Percentiles rank a stretch among this genome's conserved stretches.
These are phyloP conservation scores for Murraya koenigii DNA, from an alignment of 345 rosid species.

Conservation along the genomic window DNA sequence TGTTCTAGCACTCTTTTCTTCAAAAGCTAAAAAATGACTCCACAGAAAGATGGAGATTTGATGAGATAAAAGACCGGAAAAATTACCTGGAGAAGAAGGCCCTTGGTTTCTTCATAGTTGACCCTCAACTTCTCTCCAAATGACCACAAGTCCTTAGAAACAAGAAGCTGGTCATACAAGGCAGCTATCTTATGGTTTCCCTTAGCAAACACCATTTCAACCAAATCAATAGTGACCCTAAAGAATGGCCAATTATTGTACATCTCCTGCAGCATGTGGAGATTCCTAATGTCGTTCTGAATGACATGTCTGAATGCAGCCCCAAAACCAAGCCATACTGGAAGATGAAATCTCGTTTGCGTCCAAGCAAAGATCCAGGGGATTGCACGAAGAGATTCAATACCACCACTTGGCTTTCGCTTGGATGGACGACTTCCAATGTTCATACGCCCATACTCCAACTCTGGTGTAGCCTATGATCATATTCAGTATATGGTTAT, in stretches of 20 bases:
- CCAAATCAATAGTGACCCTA: slow-evolving; percentile 88
- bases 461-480: slow-evolving; percentile 93
- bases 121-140: slow-evolving; percentile 72
- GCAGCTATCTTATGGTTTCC: slow-evolving; percentile 95
- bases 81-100: slow-evolving; percentile 80
- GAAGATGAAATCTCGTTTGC: slow-evolving; percentile 96
- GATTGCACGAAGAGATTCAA: slow-evolving; percentile 94
- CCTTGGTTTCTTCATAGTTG: slow-evolving; percentile 80
- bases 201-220: slow-evolving; percentile 99
- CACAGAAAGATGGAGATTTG: neutral
- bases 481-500: slow-evolving; percentile 12
- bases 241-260: slow-evolving; percentile 95
- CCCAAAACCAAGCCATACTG: slow-evolving; percentile 97
- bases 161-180: slow-evolving; percentile 81
- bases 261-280: slow-evolving; percentile 83
- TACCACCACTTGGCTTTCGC: slow-evolving; percentile 94
- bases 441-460: slow-evolving; percentile 98
- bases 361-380: slow-evolving; percentile 99
- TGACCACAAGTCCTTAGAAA: slow-evolving; percentile 70
- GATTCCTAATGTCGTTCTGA: slow-evolving; percentile 68
- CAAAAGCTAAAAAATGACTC: neutral
- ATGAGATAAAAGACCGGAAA: neutral
- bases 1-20: neutral
- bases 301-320: slow-evolving; percentile 75
- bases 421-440: slow-evolving; percentile 98